Evolutionary conservation across 208 protist species (phyloP), one percentile per base, ranked within the genome.

Genomic region (Crithidia sp.): DNA sequence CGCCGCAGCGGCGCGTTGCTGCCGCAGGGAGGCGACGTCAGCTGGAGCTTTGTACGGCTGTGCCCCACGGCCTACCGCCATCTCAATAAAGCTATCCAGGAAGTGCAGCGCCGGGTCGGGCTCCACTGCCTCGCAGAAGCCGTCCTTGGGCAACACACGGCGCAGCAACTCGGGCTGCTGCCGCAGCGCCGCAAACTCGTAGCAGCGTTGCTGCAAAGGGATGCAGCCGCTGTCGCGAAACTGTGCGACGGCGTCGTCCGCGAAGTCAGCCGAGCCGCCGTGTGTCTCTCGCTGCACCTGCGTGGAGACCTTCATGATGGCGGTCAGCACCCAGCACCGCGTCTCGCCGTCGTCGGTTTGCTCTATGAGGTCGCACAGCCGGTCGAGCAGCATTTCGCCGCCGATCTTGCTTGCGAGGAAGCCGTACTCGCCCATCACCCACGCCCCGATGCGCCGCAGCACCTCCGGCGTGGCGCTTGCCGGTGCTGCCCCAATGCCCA

Each of bases 361-460:
- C 43, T 96, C 85, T 40, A 93, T 67, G 44, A 86, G 65, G 69
- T 97, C 91, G 59, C 83, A 90, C 37, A 96, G 69, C 7, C 83
- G 74, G 52, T 93, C 85, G n/a, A 95, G 17, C 4, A 96, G 60
- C 76, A 86, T 85, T 9, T 61, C 74, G 12, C 74, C 64, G 70
- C 67, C 84, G 56, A 86, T 66, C 5, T 76, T 44, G 44, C 82
- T 80, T 43, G 79, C 59, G 14, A 98, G 78, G 75, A 96, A 97
- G 44, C 92, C 93, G 77, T 98, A 98, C 82, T 99, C 97, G 13
- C 96, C 95, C 39, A 99, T 87, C 52, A 98, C 86, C 96, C 96
- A 99, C 9, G 90, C 87, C 12, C 84, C 90, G 36, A 98, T 81
- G 45, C 90, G 84, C 14, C 75, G 70, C 41, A 96, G 63, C n/a